Percentiles rank a stretch among this genome's conserved stretches.
phyloP scores from a whole-genome alignment of 768 basidiomycete genomes.

The Auricularia cornea region DNA sequence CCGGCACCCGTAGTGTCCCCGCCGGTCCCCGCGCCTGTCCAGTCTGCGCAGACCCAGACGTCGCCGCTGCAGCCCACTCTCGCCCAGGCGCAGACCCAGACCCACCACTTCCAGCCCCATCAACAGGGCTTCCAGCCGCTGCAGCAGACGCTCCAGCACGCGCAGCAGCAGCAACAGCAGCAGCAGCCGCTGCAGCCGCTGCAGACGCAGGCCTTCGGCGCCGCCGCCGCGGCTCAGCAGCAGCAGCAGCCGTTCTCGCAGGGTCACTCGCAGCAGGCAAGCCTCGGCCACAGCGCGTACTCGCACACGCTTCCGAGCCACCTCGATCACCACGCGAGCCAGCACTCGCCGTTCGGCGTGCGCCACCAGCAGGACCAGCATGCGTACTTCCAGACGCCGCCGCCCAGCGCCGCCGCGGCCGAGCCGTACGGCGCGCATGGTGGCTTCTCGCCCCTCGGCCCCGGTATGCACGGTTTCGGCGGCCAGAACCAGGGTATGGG shows the following conservation, averaged over 20 bases:
- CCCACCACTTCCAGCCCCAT: not conserved
- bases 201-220: slow-evolving; percentile 23
- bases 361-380: slow-evolving; percentile 24
- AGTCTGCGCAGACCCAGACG: not conserved
- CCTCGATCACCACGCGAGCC: not conserved
- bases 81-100: not conserved
- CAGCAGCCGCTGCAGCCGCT: slow-evolving; percentile 18
- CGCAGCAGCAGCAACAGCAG: slow-evolving; percentile 5
- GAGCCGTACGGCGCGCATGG: slow-evolving; percentile 57
- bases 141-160: slow-evolving; percentile 26
- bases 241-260: slow-evolving; percentile 26
- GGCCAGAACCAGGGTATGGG: slow-evolving; percentile 37
- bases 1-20: not conserved
- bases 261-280: slow-evolving; percentile 31
- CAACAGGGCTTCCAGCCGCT: slow-evolving; percentile 9
- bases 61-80: not conserved
- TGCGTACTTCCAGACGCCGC: slow-evolving; percentile 12
- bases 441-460: slow-evolving; percentile 57
- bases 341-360: not conserved
- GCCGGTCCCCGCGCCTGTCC: not conserved
- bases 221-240: slow-evolving; percentile 29
- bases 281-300: not conserved
- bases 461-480: slow-evolving; percentile 31
- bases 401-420: slow-evolving; percentile 30
- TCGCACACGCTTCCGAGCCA: not conserved